Evolutionary conservation across 2,329 filamentous ascomycete species (phyloP).

Genomic region (Penicillium brevicompactum): DNA sequence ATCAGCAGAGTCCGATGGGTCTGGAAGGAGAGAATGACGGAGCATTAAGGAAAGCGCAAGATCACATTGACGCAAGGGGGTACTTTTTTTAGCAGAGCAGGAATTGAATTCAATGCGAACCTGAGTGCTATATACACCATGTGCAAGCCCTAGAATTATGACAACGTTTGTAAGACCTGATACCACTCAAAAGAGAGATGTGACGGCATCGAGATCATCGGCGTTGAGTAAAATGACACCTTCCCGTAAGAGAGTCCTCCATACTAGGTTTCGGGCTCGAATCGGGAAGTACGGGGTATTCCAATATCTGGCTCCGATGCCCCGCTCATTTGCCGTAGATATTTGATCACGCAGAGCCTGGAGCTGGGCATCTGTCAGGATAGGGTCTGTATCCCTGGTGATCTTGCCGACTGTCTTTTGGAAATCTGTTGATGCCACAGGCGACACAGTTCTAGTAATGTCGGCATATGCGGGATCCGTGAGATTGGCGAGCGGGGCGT

Average conservation of each 20-base stretch:
- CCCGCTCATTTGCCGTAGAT: conserved; percentile 54
- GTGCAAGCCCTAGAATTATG: neutral
- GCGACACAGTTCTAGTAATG: conserved; percentile 53
- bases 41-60: neutral
- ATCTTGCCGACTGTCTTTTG: conserved; percentile 41
- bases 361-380: conserved; percentile 46
- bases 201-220: conserved; percentile 61
- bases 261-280: conserved; percentile 59
- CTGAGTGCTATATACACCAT: neutral
- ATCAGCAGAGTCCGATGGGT: neutral
- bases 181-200: conserved; percentile 35
- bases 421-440: conserved; percentile 59
- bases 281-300: conserved; percentile 63
- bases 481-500: conserved; percentile 56
- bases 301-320: conserved; percentile 65
- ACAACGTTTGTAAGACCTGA: neutral
- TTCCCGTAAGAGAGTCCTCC: conserved; percentile 58
- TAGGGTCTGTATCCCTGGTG: conserved; percentile 38
- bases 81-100: neutral
- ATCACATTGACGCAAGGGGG: neutral
- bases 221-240: conserved; percentile 66
- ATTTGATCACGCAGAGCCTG: conserved; percentile 57
- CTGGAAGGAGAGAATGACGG: neutral
- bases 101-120: neutral
- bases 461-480: conserved; percentile 42